Percentiles rank a stretch among this genome's conserved stretches.
phyloP scores from a whole-genome alignment of 2,329 filamentous ascomycete genomes.

The Pyrenochaeta sp. region DNA sequence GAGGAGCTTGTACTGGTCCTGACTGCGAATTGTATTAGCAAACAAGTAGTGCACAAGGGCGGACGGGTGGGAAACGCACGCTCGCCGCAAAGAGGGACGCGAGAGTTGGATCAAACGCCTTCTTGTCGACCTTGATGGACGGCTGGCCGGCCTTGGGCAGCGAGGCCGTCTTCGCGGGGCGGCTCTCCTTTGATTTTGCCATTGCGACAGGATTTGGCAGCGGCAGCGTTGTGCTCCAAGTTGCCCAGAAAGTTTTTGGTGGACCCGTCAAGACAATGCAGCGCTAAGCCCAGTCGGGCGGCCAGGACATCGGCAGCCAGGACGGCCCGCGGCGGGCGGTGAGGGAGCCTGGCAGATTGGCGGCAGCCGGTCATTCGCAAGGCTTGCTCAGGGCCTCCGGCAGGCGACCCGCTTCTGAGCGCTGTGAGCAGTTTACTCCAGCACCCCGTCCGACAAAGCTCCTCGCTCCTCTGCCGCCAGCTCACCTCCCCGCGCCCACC shows the following conservation, averaged over 20 bases:
- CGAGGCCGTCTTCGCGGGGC: constrained; percentile 18
- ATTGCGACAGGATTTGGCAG: constrained; percentile 28
- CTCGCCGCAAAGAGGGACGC: constrained; percentile 58
- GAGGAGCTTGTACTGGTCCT: constrained; percentile 48
- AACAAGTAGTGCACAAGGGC: constrained; percentile 4
- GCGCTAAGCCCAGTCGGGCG: constrained; percentile 11
- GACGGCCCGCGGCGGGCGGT: constrained; percentile 12
- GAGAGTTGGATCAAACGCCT: constrained; percentile 52
- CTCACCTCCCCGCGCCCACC: constrained; percentile 9
- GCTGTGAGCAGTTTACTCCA: constrained; percentile 25
- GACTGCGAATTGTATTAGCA: constrained; percentile 34
- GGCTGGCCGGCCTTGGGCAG: constrained; percentile 19
- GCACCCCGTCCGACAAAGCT: constrained; percentile 14
- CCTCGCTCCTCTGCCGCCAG: no score
- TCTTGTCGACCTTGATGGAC: constrained; percentile 39
- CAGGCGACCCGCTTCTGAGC: constrained; percentile 21
- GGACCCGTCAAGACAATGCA: constrained; percentile 15
- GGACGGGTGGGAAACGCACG: constrained; percentile 34
- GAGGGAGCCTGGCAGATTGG: constrained; percentile 6
- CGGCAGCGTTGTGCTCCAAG: no score
- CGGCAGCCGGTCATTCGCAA: constrained; percentile 25
- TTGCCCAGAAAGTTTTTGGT: constrained; percentile 42
- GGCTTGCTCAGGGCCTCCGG: constrained; percentile 19
- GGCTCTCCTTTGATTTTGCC: constrained; percentile 43
- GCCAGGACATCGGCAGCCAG: neutral